Evolutionary conservation across 257 asterid species (phyloP).

Genomic region (Handroanthus guayacan): DNA sequence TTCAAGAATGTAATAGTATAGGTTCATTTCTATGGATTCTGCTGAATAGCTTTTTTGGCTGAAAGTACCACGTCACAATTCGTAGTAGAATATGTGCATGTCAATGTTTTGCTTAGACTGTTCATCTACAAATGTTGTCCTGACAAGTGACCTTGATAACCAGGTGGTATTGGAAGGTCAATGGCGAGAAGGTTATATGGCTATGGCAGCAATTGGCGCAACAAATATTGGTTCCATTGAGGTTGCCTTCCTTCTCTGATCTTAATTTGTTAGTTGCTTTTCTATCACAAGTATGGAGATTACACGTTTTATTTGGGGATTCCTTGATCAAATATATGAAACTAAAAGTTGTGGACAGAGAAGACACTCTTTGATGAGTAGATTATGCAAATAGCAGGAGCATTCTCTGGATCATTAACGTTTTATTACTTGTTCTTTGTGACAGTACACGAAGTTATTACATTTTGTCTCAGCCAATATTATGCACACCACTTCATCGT

Average conservation of each 20-base stretch:
- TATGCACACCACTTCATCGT: constrained; percentile 16
- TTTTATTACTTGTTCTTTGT: not conserved
- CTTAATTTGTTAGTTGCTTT: constrained; percentile 25
- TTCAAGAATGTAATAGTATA: constrained; percentile 11
- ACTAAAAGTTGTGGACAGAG: constrained; percentile 12
- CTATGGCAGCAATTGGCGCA: constrained; percentile 98
- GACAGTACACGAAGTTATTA: constrained; percentile 8
- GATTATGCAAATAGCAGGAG: not conserved
- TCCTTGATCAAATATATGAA: constrained; percentile 6
- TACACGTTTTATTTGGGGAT: constrained; percentile 18
- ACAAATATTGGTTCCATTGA: constrained; percentile 95
- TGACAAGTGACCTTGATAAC: constrained; percentile 36
- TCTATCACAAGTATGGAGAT: not conserved
- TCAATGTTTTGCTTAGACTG: constrained; percentile 5
- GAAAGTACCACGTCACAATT: constrained; percentile 2
- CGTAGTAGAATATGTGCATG: constrained; percentile 17
- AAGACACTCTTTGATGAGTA: constrained; percentile 20
- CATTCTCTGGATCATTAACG: constrained; percentile 12
- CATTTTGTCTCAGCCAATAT: not conserved
- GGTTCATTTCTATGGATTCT: constrained; percentile 2
- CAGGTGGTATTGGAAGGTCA: constrained; percentile 97
- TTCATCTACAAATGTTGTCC: constrained; percentile 29
- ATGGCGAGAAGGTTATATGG: constrained; percentile 93
- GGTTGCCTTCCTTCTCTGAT: constrained; percentile 51
- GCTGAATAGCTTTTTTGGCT: not conserved